phyloP scores from a whole-genome alignment of 352 stramenopile species.

The Phytophthora melonis region DNA sequence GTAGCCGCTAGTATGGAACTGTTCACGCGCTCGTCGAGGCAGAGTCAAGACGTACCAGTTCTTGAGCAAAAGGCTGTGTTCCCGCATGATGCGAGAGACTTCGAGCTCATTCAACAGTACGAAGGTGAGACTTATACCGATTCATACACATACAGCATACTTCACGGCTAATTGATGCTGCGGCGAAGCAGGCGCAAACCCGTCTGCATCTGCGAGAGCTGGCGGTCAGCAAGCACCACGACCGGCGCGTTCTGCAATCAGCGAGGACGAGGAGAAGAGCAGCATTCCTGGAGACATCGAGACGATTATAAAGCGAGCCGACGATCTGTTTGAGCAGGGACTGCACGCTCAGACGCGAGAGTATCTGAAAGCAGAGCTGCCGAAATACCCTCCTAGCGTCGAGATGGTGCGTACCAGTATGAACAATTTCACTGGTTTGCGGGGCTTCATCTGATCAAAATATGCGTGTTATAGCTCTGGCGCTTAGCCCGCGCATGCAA shows the following conservation, averaged over 20 bases:
- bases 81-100: conserved; percentile 60
- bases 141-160: neutral
- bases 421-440: neutral
- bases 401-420: conserved; percentile 51
- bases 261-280: conserved; percentile 52
- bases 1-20: conserved; percentile 63
- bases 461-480: conserved; percentile 53
- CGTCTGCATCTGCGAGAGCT: neutral
- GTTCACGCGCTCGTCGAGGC: conserved; percentile 37
- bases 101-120: conserved; percentile 64
- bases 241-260: neutral
- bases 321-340: conserved; percentile 62
- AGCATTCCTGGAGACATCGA: conserved; percentile 37
- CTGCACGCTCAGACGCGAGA: conserved; percentile 51
- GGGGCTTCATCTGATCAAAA: neutral
- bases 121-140: conserved; percentile 29
- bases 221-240: neutral
- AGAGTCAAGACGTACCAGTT: conserved; percentile 43
- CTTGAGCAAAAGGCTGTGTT: conserved; percentile 69
- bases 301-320: conserved; percentile 45
- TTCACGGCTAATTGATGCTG: neutral
- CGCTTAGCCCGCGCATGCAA: conserved; percentile 69
- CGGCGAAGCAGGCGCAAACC: neutral
- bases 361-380: conserved; percentile 52
- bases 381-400: conserved; percentile 48